Evolutionary conservation across 805 yeast species (phyloP), one percentile per base, ranked within the genome.

Genomic region (Yamadazyma insecticola): DNA sequence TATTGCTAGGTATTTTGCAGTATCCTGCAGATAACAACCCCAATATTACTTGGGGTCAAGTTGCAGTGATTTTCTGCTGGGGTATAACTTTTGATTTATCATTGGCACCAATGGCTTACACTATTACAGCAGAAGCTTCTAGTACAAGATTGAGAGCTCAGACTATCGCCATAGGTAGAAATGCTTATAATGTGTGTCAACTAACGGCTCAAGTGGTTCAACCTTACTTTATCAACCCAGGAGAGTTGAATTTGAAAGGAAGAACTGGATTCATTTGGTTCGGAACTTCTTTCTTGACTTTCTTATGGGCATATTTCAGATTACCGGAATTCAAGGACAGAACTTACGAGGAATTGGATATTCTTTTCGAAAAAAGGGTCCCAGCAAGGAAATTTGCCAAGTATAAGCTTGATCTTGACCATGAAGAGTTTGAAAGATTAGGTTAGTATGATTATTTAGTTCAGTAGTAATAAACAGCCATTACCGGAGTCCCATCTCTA

Each of bases 291-390:
- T 30, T 52, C 8, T 22, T 48, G 22, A 42, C 46, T 17, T 31
- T 55, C 10, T 11, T 61, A 20, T 71, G 74, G 72, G 52, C 61
- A 18, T 63, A 54, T 50, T 64, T 71, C 51, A 63, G 70, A 30
- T 53, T 74, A 24, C 82, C 83, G 6, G 83, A 76, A 48, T 70
- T 79, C 13, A 57, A 60, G 39, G 67, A 63, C 31, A 61, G 78
- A 47, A 71, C 80, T 0, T 74, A 60, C 45, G 76, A 72, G 26
- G 81, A 76, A 44, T 55, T 76, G 47, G 81, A 75, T 51, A 53
- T 60, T 34, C 48, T 76, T 55, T 76, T 74, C 51, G 61, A 36
- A 16, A 36, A 45, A 22, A 37, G 45, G 5, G 43, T 60, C 22
- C 43, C 51, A 8, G 70, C 74, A 4, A 61, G 74, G 19, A 24